phyloP scores from a whole-genome alignment of 805 yeast genomes.

The Kodamaea laetipori region DNA sequence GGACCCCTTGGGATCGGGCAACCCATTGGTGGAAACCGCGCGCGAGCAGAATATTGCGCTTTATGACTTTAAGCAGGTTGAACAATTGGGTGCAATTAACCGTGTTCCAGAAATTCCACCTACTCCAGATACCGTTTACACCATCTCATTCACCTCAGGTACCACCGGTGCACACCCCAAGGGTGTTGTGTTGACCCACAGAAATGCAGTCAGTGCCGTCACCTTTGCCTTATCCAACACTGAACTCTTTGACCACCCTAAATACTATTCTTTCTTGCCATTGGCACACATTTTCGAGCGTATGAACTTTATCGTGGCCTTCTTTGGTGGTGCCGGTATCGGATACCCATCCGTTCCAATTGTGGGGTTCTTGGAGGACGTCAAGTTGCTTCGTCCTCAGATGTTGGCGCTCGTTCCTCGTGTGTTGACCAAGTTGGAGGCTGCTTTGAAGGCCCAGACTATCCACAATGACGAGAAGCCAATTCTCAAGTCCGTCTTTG shows the following conservation, averaged over 20 bases:
- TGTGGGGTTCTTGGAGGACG: conserved; percentile 32
- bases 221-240: conserved; percentile 15
- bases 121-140: conserved; percentile 35
- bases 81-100: conserved; percentile 41
- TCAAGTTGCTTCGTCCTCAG: conserved; percentile 30
- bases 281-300: conserved; percentile 29
- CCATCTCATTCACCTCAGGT: conserved; percentile 53
- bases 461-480: conserved; percentile 35
- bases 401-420: conserved; percentile 36
- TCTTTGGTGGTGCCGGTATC: conserved; percentile 21
- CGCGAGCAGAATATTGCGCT: conserved; percentile 25
- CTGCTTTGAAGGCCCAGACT: conserved; percentile 55
- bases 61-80: conserved; percentile 26
- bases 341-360: conserved; percentile 36
- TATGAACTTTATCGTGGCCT: conserved; percentile 17
- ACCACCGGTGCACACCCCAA: conserved; percentile 76
- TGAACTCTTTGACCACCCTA: conserved; percentile 12
- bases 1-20: conserved; percentile 27
- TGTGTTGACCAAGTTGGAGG: conserved; percentile 41
- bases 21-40: conserved; percentile 20
- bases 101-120: conserved; percentile 31
- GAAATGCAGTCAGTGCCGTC: conserved; percentile 22
- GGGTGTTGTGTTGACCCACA: conserved; percentile 60
- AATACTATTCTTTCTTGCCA: conserved; percentile 26
- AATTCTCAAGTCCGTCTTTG: conserved; percentile 29